Conservation (phyloP, 176 grass and related monocot genomes). For the Triticum timopheevii region DNA sequence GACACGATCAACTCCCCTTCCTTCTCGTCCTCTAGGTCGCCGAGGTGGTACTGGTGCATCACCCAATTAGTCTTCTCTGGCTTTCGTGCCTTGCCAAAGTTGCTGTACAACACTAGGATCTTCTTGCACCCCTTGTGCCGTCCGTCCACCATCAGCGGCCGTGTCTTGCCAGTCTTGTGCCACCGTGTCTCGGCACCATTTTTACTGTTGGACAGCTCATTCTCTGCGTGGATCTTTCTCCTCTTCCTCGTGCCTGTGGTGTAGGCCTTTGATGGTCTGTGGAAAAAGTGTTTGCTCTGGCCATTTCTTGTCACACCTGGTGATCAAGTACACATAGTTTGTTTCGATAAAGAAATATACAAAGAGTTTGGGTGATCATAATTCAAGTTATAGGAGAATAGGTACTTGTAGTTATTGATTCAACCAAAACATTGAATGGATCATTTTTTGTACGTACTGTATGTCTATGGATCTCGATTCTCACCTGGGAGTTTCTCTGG, state of each 20-base stretch:
- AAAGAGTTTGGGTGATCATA: not conserved
- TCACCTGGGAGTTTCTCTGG: constrained; percentile 92
- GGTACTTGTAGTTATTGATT: not conserved
- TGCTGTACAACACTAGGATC: constrained; percentile 90
- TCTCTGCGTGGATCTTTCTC: constrained; percentile 67
- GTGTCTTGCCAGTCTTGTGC: constrained; percentile 93
- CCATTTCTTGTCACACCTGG: constrained; percentile 88
- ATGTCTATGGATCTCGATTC: not conserved
- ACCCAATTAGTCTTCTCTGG: constrained; percentile 96
- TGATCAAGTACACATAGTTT: constrained; percentile 15
- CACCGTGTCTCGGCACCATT: constrained; percentile 55
- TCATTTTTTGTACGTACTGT: not conserved
- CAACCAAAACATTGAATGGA: not conserved
- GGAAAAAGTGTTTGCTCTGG: constrained; percentile 91
- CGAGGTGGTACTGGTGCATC: constrained; percentile 96
- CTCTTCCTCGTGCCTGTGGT: constrained; percentile 84
- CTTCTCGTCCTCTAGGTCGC: constrained; percentile 77
- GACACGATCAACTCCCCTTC: constrained; percentile 83
- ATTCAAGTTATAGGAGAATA: constrained; percentile 4
- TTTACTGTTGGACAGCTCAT: constrained; percentile 9
- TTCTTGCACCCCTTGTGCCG: constrained; percentile 87
- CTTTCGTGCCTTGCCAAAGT: constrained; percentile 68
- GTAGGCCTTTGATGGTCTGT: constrained; percentile 87
- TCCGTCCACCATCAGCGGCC: constrained; percentile 56
- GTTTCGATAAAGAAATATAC: not conserved